Percentiles rank a stretch among this genome's conserved stretches.
These are phyloP conservation scores for Anisogramma anomala DNA, from an alignment of 2,329 filamentous ascomycete species.

Conservation along the genomic window DNA sequence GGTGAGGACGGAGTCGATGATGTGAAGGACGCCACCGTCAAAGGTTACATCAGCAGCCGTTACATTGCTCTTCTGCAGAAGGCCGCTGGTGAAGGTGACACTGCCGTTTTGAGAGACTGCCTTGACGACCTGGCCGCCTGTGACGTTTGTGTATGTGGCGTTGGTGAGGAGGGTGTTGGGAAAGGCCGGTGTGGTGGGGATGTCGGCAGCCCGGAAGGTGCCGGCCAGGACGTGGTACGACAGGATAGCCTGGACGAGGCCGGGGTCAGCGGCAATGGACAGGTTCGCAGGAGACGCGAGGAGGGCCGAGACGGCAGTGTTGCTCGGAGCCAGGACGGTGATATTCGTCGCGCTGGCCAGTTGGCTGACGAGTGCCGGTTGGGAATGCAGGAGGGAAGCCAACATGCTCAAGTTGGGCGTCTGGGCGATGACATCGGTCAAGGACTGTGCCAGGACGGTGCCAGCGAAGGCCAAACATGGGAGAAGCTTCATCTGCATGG, in stretches of 20 bases:
- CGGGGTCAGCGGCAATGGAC: constrained; percentile 16
- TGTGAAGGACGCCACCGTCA: constrained; percentile 42
- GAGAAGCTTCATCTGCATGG: constrained; percentile 7
- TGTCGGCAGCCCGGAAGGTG: constrained; percentile 25
- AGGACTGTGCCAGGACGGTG: constrained; percentile 5
- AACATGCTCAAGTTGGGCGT: constrained; percentile 17
- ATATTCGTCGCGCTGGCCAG: constrained; percentile 35
- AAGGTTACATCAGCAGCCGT: constrained; percentile 39
- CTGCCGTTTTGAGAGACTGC: constrained; percentile 28
- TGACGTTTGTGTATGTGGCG: constrained; percentile 43
- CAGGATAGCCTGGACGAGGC: constrained; percentile 31
- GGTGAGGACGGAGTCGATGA: constrained; percentile 36
- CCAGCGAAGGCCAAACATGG: background rate
- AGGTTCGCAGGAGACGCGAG: constrained; percentile 24
- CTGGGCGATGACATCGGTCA: constrained; percentile 16
- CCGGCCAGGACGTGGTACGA: constrained; percentile 49
- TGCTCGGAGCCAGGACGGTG: constrained; percentile 47
- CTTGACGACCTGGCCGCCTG: constrained; percentile 46
- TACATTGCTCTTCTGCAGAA: constrained; percentile 37
- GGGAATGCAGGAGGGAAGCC: constrained; percentile 23
- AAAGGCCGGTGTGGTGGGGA: constrained; percentile 23
- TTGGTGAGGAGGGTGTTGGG: constrained; percentile 36
- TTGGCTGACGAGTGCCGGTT: constrained; percentile 25
- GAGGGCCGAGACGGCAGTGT: constrained; percentile 33
- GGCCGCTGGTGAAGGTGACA: constrained; percentile 40